Percentiles rank a stretch among this genome's conserved stretches.
phyloP scores from a whole-genome alignment of 768 basidiomycete genomes.

The Tulasnella sp. region DNA sequence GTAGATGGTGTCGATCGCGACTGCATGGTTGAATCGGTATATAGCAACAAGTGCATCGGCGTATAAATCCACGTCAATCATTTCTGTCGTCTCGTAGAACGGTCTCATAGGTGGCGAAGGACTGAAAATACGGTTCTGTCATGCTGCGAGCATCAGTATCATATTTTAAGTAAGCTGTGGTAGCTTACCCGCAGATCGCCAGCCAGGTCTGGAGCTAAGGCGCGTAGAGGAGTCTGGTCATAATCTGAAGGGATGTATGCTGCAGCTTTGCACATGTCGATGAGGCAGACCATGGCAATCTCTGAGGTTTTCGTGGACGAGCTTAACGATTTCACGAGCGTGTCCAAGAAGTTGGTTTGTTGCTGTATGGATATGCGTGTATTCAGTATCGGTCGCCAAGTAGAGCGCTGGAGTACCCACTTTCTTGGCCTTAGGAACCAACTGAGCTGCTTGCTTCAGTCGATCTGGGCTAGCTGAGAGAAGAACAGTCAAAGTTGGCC shows the following conservation, averaged over 20 bases:
- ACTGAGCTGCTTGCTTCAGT: constrained; percentile 36
- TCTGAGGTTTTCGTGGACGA: constrained; percentile 50
- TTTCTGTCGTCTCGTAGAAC: constrained; percentile 62
- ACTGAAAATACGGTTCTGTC: constrained; percentile 24
- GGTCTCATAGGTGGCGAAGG: constrained; percentile 31
- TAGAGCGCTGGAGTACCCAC: constrained; percentile 1
- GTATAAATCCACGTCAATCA: constrained; percentile 64
- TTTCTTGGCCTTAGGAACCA: constrained; percentile 23
- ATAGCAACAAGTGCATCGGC: constrained; percentile 62
- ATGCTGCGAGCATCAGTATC: constrained; percentile 21
- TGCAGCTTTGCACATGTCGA: constrained; percentile 70
- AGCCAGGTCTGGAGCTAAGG: constrained; percentile 59
- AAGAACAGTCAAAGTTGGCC: constrained; percentile 71
- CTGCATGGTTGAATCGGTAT: constrained; percentile 55
- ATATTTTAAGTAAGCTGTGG: constrained; percentile 17
- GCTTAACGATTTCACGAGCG: constrained; percentile 37
- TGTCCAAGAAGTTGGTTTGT: constrained; percentile 32
- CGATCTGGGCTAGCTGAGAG: constrained; percentile 67
- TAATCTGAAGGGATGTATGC: constrained; percentile 38
- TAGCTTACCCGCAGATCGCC: constrained; percentile 62
- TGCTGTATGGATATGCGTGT: constrained; percentile 23
- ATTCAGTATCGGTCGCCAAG: not conserved
- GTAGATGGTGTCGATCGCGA: constrained; percentile 53
- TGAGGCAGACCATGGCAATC: constrained; percentile 54
- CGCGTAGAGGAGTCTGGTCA: constrained; percentile 47